Evolutionary conservation across 306 rosid species (phyloP), one percentile per base, ranked within the genome.

Genomic region (Gynostemma pentaphyllum): DNA sequence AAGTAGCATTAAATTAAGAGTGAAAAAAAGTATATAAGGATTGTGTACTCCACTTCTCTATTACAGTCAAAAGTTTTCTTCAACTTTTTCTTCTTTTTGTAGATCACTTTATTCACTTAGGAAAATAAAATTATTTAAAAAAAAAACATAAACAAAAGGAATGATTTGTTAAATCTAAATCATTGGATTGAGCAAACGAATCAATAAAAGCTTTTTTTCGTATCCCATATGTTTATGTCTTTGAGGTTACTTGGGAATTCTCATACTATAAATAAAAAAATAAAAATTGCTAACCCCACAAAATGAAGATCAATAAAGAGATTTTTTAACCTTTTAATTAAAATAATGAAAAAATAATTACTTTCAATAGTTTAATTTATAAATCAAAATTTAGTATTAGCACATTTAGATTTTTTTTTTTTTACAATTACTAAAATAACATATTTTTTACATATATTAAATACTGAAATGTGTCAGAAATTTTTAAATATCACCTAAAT

Each of bases 41-140:
- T 44, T 60, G 36, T 27, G 36, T 27, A 39, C 44, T 36, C 36
- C 65, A 37, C 32, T 37, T 41, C 74, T 81, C 80, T 75, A 72
- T 79, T 69, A 66, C 68, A 68, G 84, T 86, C 81, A 86, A 86
- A 81, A 80, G 70, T 66, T 78, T 71, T 64, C 64, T 52, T 67
- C n/a, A 22, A 66, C 74, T 72, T 81, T 80, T 76, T 66, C 78
- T 60, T 79, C 23, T 44, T 75, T 70, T 78, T 68, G 53, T 63
- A 49, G 27, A 52, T 59, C 48, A 23, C 66, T 61, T 61, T 61
- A 61, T 61, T 61, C 36, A 59, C 65, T 37, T 57, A 16, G 1
- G 1, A 18, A 50, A 12, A 23, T 1, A 12, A 45, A 47, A 47
- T 16, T 18, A 18, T 7, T n/a, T n/a, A n/a, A n/a, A 45, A 47